phyloP scores from a whole-genome alignment of 495 filamentous ascomycete genomes.

The Niebla homalea region DNA sequence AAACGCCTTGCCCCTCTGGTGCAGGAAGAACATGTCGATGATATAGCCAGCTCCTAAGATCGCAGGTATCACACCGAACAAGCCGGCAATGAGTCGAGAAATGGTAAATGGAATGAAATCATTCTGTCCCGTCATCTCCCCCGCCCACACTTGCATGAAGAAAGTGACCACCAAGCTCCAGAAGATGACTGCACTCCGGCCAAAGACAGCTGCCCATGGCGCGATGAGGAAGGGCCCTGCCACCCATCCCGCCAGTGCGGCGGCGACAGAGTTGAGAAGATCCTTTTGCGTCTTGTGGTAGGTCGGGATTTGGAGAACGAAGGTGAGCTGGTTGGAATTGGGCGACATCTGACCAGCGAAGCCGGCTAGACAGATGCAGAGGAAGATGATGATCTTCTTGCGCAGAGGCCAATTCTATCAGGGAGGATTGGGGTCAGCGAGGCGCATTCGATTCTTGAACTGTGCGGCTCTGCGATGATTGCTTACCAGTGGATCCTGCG shows the following conservation, averaged over 20 bases:
- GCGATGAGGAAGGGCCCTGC: conserved; percentile 32
- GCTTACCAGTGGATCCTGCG: too few species aligned
- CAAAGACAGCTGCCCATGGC: conserved; percentile 26
- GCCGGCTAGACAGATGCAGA: conserved; percentile 22
- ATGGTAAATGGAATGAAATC: conserved; percentile 33
- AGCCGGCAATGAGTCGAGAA: conserved; percentile 30
- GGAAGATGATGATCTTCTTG: conserved; percentile 13
- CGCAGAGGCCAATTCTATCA: background rate
- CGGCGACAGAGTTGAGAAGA: conserved; percentile 18
- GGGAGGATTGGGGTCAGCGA: background rate
- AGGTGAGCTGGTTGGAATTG: conserved; percentile 24
- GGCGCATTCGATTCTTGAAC: background rate
- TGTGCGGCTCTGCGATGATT: too few species aligned
- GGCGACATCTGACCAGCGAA: conserved; percentile 23
- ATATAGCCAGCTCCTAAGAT: conserved; percentile 29
- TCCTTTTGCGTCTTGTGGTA: conserved; percentile 5
- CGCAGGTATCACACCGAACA: conserved; percentile 28
- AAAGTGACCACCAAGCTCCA: conserved; percentile 29
- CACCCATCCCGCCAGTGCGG: conserved; percentile 29
- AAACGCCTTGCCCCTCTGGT: conserved; percentile 34
- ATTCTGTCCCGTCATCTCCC: conserved; percentile 27
- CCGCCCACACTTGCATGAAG: conserved; percentile 28
- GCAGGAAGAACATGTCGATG: conserved; percentile 34
- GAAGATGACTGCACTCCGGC: conserved; percentile 30
- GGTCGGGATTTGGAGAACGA: background rate